A percentile compares a stretch with the other conserved stretches of the same genome.
Evolutionary conservation across 169 alveolate genomes (phyloP).

Genomic region (Plasmodium cynomolgi): DNA sequence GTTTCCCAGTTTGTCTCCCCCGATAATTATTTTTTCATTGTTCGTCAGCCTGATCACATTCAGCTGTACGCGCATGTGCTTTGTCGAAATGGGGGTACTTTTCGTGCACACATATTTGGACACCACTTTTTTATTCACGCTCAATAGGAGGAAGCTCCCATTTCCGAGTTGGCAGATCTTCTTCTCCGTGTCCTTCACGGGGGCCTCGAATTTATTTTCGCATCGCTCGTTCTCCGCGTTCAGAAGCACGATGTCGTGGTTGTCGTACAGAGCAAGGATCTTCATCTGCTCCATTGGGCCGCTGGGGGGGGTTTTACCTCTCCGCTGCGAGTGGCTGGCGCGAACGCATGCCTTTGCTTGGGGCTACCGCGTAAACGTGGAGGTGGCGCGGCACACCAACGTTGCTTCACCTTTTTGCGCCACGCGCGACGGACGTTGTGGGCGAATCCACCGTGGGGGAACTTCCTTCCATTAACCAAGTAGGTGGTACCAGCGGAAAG

Average conservation of each 20-base stretch:
- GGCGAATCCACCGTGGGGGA: not conserved
- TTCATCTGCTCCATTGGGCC: constrained; percentile 56
- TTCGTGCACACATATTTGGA: constrained; percentile 38
- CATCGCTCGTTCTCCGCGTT: constrained; percentile 66
- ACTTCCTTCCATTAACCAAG: not conserved
- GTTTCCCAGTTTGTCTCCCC: constrained; percentile 73
- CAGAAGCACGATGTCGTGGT: constrained; percentile 40
- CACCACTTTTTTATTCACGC: constrained; percentile 40
- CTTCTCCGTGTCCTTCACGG: constrained; percentile 64
- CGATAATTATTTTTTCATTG: constrained; percentile 58
- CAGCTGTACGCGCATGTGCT: constrained; percentile 44
- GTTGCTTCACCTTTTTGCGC: not conserved
- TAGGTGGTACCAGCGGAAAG: not conserved
- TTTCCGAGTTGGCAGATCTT: constrained; percentile 42
- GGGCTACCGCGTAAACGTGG: not conserved
- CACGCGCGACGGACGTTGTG: not conserved
- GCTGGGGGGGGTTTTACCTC: not conserved
- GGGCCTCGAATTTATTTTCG: constrained; percentile 46
- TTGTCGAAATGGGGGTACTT: constrained; percentile 32
- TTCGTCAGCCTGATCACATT: constrained; percentile 46
- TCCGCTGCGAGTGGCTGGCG: not conserved
- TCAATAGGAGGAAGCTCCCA: constrained; percentile 55
- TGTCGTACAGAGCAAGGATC: constrained; percentile 39
- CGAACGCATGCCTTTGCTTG: not conserved
- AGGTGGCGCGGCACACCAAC: not conserved